Evolutionary conservation across 805 yeast genomes (phyloP), one percentile per base, ranked within the genome.

Genomic region (Schwanniomyces occidentalis): DNA sequence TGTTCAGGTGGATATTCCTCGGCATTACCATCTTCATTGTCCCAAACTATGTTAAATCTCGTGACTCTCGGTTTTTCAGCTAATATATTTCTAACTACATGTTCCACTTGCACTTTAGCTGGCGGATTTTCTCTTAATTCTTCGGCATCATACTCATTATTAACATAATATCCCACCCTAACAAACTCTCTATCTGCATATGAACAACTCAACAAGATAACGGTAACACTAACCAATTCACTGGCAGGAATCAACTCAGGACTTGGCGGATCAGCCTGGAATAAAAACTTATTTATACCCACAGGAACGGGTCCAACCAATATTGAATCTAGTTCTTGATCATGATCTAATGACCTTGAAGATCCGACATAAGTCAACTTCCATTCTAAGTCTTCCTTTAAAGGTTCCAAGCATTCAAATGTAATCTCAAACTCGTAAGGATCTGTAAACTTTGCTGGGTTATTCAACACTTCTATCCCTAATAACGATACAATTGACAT

Each of bases 231-330:
- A 9, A 93, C 97, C 44, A 93, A 73, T 58, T 93, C 99, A 46
- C 88, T 82, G 3, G 96, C 96, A 0, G 99, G 99, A 46, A 93
- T 93, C 47, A 90, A 63, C 48, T 91, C 98, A 0, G 97, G 95
- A 1, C 91, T 80, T 1, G 99, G 99, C 0, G 99, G 95, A 52
- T 95, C 98, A 0, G 98, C 97, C 13, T 86, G 79, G 58, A 93
- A 85, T 8, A 90, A 74, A 52, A 93, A 93, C 61, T 91, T 89
- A 56, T 93, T 93, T 25, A 91, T 80, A 1, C 99, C 99, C 2
- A 93, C 95, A 0, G 99, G 99, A 2, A 93, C 95, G 0, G 99
- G 99, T 0, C 99, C 99, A 3, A 93, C 99, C n/a, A 93, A 66
- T 24, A 93, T 80, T 1, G 97, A 89, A 55, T 93, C 99, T 36